A percentile compares a stretch with the other conserved stretches of the same genome.
Evolutionary conservation across 192 early-diverging fungal species (phyloP).

Genomic region (Entomortierella chlamydospora): DNA sequence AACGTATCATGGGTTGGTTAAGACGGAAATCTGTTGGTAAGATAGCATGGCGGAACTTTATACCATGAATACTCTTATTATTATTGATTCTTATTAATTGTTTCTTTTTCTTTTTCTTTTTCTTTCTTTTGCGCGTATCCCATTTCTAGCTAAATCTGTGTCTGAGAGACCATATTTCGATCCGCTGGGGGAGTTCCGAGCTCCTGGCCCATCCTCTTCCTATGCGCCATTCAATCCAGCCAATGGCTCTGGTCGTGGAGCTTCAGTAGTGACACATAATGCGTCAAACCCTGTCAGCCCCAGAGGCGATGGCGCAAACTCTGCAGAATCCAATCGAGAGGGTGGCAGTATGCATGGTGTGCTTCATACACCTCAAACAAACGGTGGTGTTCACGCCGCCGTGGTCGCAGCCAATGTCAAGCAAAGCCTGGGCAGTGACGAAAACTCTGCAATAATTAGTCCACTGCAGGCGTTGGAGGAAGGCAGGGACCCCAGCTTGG

Average conservation of each 20-base stretch:
- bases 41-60: not conserved
- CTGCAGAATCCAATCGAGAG: constrained; percentile 11
- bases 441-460: not conserved
- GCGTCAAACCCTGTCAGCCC: not conserved
- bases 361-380: not conserved
- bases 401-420: not conserved
- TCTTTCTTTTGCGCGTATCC: not conserved
- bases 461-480: constrained; percentile 29
- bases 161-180: constrained; percentile 21
- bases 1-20: constrained; percentile 83
- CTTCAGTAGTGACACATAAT: not conserved
- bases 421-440: not conserved
- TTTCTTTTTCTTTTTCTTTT: constrained; percentile 1
- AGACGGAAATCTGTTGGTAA: constrained; percentile 68
- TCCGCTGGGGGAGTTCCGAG: constrained; percentile 15
- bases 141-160: constrained; percentile 31
- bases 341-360: constrained; percentile 7
- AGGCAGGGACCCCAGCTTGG: constrained; percentile 25
- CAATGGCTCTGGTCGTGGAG: not conserved
- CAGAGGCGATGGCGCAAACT: constrained; percentile 13
- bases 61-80: not conserved
- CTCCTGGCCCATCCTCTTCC: not conserved
- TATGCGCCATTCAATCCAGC: not conserved
- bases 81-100: not conserved
- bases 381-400: not conserved